phyloP scores from a whole-genome alignment of 2,329 filamentous ascomycete genomes.

The Fusarium sulawesiense region DNA sequence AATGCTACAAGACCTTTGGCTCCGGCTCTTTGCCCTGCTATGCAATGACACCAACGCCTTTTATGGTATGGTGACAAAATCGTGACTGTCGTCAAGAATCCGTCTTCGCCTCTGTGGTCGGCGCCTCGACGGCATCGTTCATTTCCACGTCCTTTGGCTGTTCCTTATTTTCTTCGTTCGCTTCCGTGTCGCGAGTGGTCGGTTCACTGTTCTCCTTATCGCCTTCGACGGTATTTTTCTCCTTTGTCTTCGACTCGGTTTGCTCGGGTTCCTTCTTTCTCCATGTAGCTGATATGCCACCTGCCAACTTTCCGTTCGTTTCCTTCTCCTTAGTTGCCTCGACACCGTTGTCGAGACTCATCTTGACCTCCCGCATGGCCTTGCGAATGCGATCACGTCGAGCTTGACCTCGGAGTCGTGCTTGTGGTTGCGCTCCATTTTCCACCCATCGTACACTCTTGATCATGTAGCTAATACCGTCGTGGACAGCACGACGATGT shows the following conservation, averaged over 20 bases:
- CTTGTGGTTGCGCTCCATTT: constrained; percentile 72
- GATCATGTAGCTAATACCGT: constrained; percentile 91
- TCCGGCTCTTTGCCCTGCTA: constrained; percentile 23
- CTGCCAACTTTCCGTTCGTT: constrained; percentile 38
- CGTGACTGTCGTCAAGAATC: constrained; percentile 30
- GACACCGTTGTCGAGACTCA: constrained; percentile 48
- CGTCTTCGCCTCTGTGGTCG: constrained; percentile 27
- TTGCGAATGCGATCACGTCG: constrained; percentile 67
- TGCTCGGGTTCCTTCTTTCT: constrained; percentile 48
- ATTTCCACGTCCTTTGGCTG: constrained; percentile 50
- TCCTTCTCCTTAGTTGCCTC: constrained; percentile 45
- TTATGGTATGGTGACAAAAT: constrained; percentile 29
- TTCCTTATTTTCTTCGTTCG: constrained; percentile 5
- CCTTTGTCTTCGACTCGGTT: constrained; percentile 44
- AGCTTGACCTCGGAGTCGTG: constrained; percentile 66
- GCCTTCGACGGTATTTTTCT: constrained; percentile 50
- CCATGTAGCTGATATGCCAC: constrained; percentile 52
- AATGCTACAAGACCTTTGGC: constrained; percentile 42
- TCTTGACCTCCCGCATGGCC: constrained; percentile 64
- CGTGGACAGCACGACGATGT: constrained; percentile 67
- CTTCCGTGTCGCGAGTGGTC: constrained; percentile 20
- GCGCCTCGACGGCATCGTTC: constrained; percentile 40
- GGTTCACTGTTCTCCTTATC: constrained; percentile 61
- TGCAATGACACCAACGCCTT: constrained; percentile 43
- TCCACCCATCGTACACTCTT: constrained; percentile 86